Evolutionary conservation across 164 flowering plant species (phyloP).

Genomic region (Echeveria elegans): DNA sequence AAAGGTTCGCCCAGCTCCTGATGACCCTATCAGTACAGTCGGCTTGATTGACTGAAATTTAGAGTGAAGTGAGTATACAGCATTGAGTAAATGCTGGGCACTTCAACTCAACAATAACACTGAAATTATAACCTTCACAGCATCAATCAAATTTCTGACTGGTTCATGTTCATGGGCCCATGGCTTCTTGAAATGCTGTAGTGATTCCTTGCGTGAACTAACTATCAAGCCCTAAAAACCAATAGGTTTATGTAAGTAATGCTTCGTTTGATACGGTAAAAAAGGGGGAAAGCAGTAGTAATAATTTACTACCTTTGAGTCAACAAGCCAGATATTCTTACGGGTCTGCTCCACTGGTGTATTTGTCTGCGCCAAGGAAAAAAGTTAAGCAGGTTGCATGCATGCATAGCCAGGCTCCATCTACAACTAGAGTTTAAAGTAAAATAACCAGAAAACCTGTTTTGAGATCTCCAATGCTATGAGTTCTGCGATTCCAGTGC

Average conservation of each 20-base stretch:
- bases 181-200: not conserved
- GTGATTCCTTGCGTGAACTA: not conserved
- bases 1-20: constrained; percentile 8
- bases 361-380: constrained; percentile 30
- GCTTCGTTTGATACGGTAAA: not conserved
- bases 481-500: constrained; percentile 59
- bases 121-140: not conserved
- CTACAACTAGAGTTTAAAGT: not conserved
- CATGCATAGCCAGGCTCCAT: not conserved
- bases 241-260: too few species aligned
- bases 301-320: constrained; percentile 37
- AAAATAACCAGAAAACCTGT: constrained; percentile 22
- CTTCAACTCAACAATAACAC: not conserved
- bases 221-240: not conserved
- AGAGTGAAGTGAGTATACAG: not conserved
- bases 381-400: not conserved
- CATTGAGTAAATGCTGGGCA: not conserved
- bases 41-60: constrained; percentile 9
- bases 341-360: constrained; percentile 51
- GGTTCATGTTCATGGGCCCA: constrained; percentile 4
- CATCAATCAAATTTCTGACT: constrained; percentile 5
- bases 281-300: not conserved
- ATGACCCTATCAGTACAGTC: constrained; percentile 12
- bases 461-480: constrained; percentile 57
- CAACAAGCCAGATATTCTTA: constrained; percentile 52